Base-by-base conservation (phyloP, 352 stramenopile genomes). In the Pythium sp. region DNA sequence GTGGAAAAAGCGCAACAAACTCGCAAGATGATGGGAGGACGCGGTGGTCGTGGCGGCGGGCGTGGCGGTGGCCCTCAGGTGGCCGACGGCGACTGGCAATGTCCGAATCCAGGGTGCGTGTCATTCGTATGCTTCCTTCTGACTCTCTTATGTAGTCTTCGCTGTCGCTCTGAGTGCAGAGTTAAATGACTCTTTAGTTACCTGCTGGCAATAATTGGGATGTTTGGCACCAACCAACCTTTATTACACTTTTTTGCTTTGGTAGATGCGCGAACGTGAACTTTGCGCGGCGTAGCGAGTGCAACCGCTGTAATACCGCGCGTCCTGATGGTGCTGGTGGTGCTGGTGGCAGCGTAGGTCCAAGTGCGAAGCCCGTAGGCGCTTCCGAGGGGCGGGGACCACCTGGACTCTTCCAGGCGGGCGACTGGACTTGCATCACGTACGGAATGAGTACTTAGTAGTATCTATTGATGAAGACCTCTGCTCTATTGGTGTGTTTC, bases 371-470 rank as follows among this genome's bases (percentile, higher is more conserved):
- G 56, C 32, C 47, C 2, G 80, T 71, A 46, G 70, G 65, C 32
- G 70, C 67, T 6, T 55, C 68, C 0, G 83, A 93, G 60, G 72
- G 72, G 14, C 72, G 82, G 20, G 87, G 87, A 1, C 87, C 87
- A 9, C 82, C 87, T 1, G 86, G 88, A 1, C 78, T 95, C 64
- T 94, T 94, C 67, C 83, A 94, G 63, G 71, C 86, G 18, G 81
- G 83, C 41, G 88, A 95, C 62, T 95, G 88, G 88, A 78, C 85
- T 1, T 95, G 88, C 67, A 89, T 78, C 64, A 90, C 86, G 85
- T 94, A 86, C 32, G 80, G 26, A 15, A 58, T 12, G 7, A 30
- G 15, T 11, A 12, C 3, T 32, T 32, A 32, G 30, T 32, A 46
- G 20, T 9, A 68, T 62, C 14, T 1, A 30, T 26, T 28, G 7